A percentile compares a stretch with the other conserved stretches of the same genome.
These are phyloP conservation scores for Grifola frondosa DNA, from an alignment of 1,284 basidiomycete genomes.

Conservation along the genomic window DNA sequence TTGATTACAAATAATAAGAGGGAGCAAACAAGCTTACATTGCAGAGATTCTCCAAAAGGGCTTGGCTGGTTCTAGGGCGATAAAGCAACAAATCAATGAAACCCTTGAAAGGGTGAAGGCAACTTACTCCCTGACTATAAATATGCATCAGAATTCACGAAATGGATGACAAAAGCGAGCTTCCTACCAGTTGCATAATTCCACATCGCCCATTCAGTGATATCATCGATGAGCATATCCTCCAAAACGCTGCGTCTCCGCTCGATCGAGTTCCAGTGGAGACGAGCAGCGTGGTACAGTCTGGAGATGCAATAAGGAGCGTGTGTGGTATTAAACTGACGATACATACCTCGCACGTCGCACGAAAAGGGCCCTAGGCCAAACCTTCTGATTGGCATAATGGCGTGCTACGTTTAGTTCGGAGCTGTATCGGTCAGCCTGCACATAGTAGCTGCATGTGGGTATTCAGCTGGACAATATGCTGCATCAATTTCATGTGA, in stretches of 20 bases:
- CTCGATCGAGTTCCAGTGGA: conserved; percentile 73
- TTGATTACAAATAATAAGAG: conserved; percentile 1
- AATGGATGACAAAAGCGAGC: conserved; percentile 18
- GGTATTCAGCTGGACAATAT: too few species aligned
- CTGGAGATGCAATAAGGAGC: conserved; percentile 31
- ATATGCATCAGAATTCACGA: background rate
- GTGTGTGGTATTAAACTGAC: background rate
- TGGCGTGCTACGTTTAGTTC: conserved; percentile 64
- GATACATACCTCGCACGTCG: conserved; percentile 59
- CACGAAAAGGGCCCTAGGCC: conserved; percentile 69
- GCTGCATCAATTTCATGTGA: background rate
- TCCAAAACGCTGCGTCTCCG: conserved; percentile 70
- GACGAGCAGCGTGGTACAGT: conserved; percentile 64
- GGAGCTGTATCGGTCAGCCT: conserved; percentile 58
- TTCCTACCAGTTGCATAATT: conserved; percentile 65
- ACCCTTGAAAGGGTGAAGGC: conserved; percentile 1
- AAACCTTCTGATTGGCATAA: conserved; percentile 67
- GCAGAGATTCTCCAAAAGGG: conserved; percentile 57
- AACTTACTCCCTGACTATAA: conserved; percentile 52
- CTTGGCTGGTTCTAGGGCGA: conserved; percentile 61
- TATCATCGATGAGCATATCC: conserved; percentile 76
- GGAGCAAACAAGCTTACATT: conserved; percentile 36
- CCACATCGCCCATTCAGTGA: conserved; percentile 85
- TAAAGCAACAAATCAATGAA: conserved; percentile 1
- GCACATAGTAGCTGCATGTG: conserved; percentile 51